These are phyloP conservation scores for Yamadazyma laniorum DNA, from an alignment of 805 yeast species.

Conservation along the genomic window DNA sequence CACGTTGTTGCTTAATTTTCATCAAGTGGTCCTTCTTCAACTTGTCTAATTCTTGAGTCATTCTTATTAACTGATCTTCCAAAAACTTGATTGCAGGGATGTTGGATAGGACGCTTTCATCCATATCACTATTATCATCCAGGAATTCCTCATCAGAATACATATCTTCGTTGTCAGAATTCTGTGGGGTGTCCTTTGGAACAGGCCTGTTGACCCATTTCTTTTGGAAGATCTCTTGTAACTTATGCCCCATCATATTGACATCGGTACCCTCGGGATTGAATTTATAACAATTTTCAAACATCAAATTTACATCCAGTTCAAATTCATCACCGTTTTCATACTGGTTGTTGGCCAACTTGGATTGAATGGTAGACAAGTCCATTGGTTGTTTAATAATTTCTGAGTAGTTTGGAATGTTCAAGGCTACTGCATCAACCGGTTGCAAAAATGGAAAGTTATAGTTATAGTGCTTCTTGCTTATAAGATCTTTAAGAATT, in stretches of 20 bases:
- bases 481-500: slow-evolving; percentile 74
- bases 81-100: slow-evolving; percentile 89
- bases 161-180: slow-evolving; percentile 38
- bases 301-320: slow-evolving; percentile 75
- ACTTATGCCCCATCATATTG: slow-evolving; percentile 88
- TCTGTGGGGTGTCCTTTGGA: slow-evolving; percentile 65
- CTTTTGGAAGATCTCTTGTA: slow-evolving; percentile 82
- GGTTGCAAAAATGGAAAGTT: slow-evolving; percentile 91
- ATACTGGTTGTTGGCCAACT: slow-evolving; percentile 81
- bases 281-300: slow-evolving; percentile 84
- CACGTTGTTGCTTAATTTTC: slow-evolving; percentile 61
- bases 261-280: slow-evolving; percentile 98
- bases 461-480: slow-evolving; percentile 80
- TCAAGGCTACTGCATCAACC: slow-evolving; percentile 92
- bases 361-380: slow-evolving; percentile 76
- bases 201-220: slow-evolving; percentile 74
- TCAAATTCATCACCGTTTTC: slow-evolving; percentile 88
- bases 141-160: slow-evolving; percentile 28
- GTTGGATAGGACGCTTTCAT: slow-evolving; percentile 52
- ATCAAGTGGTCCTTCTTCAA: slow-evolving; percentile 77
- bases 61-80: slow-evolving; percentile 80
- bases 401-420: slow-evolving; percentile 87
- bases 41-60: slow-evolving; percentile 80
- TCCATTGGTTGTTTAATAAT: slow-evolving; percentile 94
- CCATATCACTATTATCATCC: slow-evolving; percentile 60